Base-by-base conservation (phyloP, 2,329 filamentous ascomycete species). In the Fusarium poae region DNA sequence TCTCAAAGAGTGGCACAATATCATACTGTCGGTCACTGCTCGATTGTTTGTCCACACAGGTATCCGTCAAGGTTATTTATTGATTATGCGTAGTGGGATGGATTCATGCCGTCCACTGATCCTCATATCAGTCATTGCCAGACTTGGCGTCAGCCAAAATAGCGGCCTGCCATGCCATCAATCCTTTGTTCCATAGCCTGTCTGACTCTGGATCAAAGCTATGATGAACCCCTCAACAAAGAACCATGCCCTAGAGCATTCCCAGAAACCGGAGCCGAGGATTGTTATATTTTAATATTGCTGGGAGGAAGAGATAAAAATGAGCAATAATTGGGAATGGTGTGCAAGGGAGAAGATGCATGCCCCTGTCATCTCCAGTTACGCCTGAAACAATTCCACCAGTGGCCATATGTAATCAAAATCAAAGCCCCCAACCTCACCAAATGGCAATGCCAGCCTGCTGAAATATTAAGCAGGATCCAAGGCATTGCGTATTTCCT, bases 371-470 rank as follows among this genome's bases (percentile, higher is more conserved):
- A 51, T 62, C 62, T 57, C 66, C 57, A 67, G 54, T 52, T 59
- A 52, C 66, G 66, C 67, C 67, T 69, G 67, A 69, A 69, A 69
- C 67, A 64, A 63, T 69, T 43, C 67, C 67, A 67, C 62, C 57
- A 50, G 34, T 67, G 42, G 67, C 44, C 45, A 32, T 50, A 46
- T 52, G 62, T 60, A 70, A 63, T 70, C 48, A 64, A 67, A 69
- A 69, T 63, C 62, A 69, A 69, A 67, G 66, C 67, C 67, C 62
- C 50, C 49, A 69, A 56, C 62, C 57, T 63, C 57, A 65, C 44
- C 45, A 54, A 60, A 27, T 42, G 16, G 27, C 23, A 25, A 57
- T 54, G 35, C 48, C 49, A 65, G 23, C 32, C 37, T 40, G 45
- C 18, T 57, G 45, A 27, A 50, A 43, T 60, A 49, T 39, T 27